These are phyloP conservation scores for Didymellaceae sp. DNA, from an alignment of 2,329 filamentous ascomycete species.

Conservation along the genomic window DNA sequence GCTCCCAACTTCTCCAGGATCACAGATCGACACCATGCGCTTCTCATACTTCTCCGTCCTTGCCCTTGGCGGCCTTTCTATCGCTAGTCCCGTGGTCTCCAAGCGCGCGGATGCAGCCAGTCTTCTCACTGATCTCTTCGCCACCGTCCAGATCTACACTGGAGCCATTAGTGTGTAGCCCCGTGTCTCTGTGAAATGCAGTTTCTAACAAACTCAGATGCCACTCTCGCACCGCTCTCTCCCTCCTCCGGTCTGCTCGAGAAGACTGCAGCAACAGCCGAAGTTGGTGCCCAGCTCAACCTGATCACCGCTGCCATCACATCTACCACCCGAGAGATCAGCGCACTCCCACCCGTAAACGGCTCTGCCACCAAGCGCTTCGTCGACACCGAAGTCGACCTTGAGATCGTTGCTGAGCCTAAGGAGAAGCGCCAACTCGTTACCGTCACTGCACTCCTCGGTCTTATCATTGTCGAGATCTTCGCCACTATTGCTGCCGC, in stretches of 20 bases:
- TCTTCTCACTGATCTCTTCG: constrained; percentile 25
- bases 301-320: constrained; percentile 24
- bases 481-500: constrained; percentile 28
- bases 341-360: constrained; percentile 14
- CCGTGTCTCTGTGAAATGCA: not conserved
- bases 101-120: constrained; percentile 21
- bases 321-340: constrained; percentile 17
- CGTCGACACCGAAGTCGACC: not conserved
- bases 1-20: not conserved
- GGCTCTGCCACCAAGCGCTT: not conserved
- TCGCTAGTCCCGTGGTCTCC: constrained; percentile 20
- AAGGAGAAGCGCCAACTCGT: constrained; percentile 22
- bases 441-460: constrained; percentile 18
- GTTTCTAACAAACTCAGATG: constrained; percentile 13
- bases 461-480: constrained; percentile 28
- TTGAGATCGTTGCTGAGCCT: not conserved
- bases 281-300: constrained; percentile 25
- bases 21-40: constrained; percentile 12
- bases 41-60: constrained; percentile 23
- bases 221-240: constrained; percentile 26
- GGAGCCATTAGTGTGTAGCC: constrained; percentile 24
- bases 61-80: constrained; percentile 22
- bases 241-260: constrained; percentile 22
- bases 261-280: constrained; percentile 24
- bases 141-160: constrained; percentile 28